These are phyloP conservation scores for Candida gorgasii DNA, from an alignment of 805 yeast species.

Conservation along the genomic window DNA sequence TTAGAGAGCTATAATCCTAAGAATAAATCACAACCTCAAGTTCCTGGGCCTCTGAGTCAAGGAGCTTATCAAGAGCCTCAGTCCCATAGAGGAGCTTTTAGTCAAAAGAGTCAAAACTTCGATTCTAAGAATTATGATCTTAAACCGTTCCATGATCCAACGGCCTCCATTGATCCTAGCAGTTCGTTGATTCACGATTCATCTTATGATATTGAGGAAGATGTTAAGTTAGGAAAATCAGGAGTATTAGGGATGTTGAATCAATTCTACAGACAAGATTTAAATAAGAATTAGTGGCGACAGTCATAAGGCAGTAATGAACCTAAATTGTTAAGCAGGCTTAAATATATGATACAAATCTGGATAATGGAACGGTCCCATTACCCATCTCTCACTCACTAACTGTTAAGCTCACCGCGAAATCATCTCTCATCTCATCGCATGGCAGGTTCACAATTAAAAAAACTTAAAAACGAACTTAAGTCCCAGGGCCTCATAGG, in stretches of 20 bases:
- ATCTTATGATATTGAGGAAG: conserved; percentile 34
- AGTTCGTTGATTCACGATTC: conserved; percentile 18
- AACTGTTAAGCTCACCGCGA: too few species aligned
- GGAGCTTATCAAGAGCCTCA: neutral
- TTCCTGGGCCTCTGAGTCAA: neutral
- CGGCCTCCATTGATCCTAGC: conserved; percentile 11
- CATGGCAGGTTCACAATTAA: conserved; percentile 89
- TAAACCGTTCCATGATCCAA: conserved; percentile 1
- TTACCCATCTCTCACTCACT: too few species aligned
- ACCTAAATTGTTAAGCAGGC: too few species aligned
- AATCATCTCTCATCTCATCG: conserved; percentile 14
- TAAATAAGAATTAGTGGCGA: conserved; percentile 21
- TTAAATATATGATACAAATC: neutral
- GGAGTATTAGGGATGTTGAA: conserved; percentile 82
- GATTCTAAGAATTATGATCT: too few species aligned
- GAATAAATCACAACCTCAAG: neutral
- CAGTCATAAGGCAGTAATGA: too few species aligned
- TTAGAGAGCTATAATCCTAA: conserved; percentile 68
- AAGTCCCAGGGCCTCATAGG: conserved; percentile 84
- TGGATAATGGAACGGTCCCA: too few species aligned
- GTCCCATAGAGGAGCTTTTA: too few species aligned
- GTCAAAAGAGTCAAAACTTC: neutral
- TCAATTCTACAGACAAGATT: conserved; percentile 66
- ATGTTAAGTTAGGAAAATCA: conserved; percentile 31
- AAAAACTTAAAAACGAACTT: conserved; percentile 74